Evolutionary conservation across 2,329 filamentous ascomycete species (phyloP), one percentile per base, ranked within the genome.

Genomic region (Ophiosphaerella narmari): DNA sequence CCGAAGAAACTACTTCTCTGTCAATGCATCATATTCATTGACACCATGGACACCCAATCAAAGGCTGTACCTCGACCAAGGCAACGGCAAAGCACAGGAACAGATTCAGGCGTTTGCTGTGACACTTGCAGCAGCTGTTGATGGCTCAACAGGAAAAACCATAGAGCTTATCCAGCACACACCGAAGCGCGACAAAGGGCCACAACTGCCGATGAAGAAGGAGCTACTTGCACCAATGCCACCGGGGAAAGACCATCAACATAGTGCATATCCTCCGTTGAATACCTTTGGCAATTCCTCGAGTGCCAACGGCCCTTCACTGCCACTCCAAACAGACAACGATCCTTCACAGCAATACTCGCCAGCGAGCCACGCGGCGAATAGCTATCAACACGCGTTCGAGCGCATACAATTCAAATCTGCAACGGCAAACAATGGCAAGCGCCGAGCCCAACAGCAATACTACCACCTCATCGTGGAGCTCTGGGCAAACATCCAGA

Each of bases 401-500:
- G 91, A 96, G 68, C 86, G 92, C 9, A 94, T 96, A 43, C 91
- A 96, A 64, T 97, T 96, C 81, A 95, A 96, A 72, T 90, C 90
- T 58, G 91, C 92, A 1, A 96, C 91, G 0, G 90, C 91, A 21
- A 97, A 96, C 76, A 97, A 97, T 60, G 91, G 91, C 39, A 96
- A 96, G 72, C 82, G 92, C 60, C 82, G 92, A 48, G 91, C 91
- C 1, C 90, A 91, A 14, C 91, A 97, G 68, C 92, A 96, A 63
- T 96, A 91, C 72, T 96, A 95, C 66, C 90, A 94, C 63, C 80
- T 97, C n/a, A 84, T 95, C 39, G 87, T 96, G 4, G 91, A 96
- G 68, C 64, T 75, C 16, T 74, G 68, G 65, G 72, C 69, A 7
- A 73, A 75, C 36, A 51, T 75, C 5, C 71, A 72, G 44, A 67